Conservation (phyloP, 768 basidiomycete genomes). For the Cyclocybe aegerita region DNA sequence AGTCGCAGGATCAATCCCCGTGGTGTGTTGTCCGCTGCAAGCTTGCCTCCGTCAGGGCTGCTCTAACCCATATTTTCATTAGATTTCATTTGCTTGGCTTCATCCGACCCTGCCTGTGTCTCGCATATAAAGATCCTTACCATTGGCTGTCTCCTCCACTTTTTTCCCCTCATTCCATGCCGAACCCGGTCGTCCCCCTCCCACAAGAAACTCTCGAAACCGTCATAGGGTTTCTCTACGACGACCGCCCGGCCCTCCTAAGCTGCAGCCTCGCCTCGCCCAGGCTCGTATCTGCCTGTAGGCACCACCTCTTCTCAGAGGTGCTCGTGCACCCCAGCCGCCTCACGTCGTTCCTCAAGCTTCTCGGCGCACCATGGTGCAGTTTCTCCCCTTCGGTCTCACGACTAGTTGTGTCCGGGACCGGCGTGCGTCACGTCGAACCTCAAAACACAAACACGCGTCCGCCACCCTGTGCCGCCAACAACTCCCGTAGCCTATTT, state of each 20-base stretch:
- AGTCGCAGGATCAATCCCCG: no score
- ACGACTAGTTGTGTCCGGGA: slow-evolving; percentile 15
- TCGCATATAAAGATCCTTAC: no score
- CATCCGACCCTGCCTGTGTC: no score
- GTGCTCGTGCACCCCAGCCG: slow-evolving; percentile 22
- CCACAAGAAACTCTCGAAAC: slow-evolving; percentile 34
- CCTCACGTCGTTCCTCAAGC: slow-evolving; percentile 22
- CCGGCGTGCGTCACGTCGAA: slow-evolving; percentile 1
- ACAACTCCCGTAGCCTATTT: slow-evolving; percentile 10
- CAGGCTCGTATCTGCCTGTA: slow-evolving; percentile 22
- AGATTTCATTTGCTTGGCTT: no score
- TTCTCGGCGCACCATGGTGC: slow-evolving; percentile 28
- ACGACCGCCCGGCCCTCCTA: slow-evolving; percentile 24
- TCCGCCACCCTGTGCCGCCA: neutral
- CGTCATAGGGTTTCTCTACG: slow-evolving; percentile 28
- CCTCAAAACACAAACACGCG: neutral
- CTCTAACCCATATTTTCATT: no score
- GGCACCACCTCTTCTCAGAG: slow-evolving; percentile 29
- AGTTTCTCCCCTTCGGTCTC: slow-evolving; percentile 25
- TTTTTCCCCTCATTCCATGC: no score
- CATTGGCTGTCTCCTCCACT: no score
- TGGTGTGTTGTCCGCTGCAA: no score
- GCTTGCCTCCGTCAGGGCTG: no score
- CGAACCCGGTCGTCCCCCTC: slow-evolving; percentile 10
- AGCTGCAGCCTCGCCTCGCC: slow-evolving; percentile 29